Evolutionary conservation across 2,329 filamentous ascomycete genomes (phyloP).

Genomic region (Scytalidium sp.): DNA sequence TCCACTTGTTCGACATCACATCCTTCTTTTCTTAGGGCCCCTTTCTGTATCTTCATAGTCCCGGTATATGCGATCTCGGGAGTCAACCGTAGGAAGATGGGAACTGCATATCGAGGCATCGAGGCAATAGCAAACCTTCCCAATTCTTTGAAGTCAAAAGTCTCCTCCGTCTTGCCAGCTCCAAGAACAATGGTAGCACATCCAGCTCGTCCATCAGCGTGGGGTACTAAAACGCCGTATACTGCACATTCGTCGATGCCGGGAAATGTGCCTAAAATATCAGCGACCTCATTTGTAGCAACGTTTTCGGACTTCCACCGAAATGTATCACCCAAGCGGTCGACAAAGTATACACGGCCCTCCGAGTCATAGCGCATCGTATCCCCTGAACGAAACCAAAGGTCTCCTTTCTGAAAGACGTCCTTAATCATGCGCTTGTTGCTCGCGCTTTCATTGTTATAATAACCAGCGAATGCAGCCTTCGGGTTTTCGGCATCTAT

Average conservation of each 20-base stretch:
- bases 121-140: constrained; percentile 33
- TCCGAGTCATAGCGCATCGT: not conserved
- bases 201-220: constrained; percentile 41
- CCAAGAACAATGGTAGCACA: constrained; percentile 28
- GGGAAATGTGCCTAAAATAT: constrained; percentile 35
- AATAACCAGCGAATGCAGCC: not conserved
- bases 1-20: constrained; percentile 38
- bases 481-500: not conserved
- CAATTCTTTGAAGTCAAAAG: constrained; percentile 30
- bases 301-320: constrained; percentile 43
- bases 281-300: constrained; percentile 41
- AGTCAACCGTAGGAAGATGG: constrained; percentile 37
- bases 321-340: not conserved
- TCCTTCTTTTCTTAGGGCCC: constrained; percentile 36
- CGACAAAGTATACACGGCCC: not conserved
- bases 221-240: constrained; percentile 40
- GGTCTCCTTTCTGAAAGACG: constrained; percentile 1
- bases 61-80: constrained; percentile 36
- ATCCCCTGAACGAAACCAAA: not conserved
- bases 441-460: not conserved
- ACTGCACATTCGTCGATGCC: constrained; percentile 40
- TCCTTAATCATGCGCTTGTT: not conserved
- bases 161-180: not conserved
- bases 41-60: constrained; percentile 43
- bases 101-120: constrained; percentile 43